Evolutionary conservation across 139 green algal genomes (phyloP).

Genomic region (Asterochloris sp.): DNA sequence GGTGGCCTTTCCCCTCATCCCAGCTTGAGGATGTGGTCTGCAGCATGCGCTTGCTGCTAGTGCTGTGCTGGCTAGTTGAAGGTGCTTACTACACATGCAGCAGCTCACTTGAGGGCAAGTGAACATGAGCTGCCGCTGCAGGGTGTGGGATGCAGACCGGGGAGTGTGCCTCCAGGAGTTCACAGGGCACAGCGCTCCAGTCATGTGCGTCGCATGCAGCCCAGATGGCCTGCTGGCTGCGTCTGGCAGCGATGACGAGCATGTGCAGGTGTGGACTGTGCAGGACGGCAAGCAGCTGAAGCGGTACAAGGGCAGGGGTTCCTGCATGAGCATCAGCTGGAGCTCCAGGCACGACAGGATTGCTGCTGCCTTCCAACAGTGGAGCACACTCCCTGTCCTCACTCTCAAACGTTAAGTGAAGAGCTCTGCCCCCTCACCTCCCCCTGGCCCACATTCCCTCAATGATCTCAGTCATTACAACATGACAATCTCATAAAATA

Average conservation of each 20-base stretch:
- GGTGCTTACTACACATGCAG: background rate
- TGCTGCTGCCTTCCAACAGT: conserved; percentile 60
- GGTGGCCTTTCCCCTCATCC: background rate
- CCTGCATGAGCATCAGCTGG: conserved; percentile 88
- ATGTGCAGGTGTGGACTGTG: conserved; percentile 75
- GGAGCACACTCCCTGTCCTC: no score
- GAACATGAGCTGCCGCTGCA: conserved; percentile 16
- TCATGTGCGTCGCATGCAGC: conserved; percentile 83
- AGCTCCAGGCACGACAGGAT: conserved; percentile 62
- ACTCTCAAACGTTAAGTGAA: no score
- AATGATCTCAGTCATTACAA: no score
- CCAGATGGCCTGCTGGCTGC: conserved; percentile 76
- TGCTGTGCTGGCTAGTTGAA: background rate
- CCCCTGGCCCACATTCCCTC: no score
- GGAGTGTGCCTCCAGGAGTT: conserved; percentile 54
- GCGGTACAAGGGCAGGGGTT: conserved; percentile 61
- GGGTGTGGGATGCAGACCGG: conserved; percentile 78
- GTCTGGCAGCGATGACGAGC: conserved; percentile 74
- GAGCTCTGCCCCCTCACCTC: no score
- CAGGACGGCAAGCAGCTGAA: conserved; percentile 60
- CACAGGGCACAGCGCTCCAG: conserved; percentile 62
- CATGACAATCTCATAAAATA: no score
- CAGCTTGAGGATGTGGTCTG: background rate
- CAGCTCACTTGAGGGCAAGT: background rate
- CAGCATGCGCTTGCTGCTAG: background rate